These are phyloP conservation scores for Salvia sclarea DNA, from an alignment of 305 asterid species.

Conservation along the genomic window DNA sequence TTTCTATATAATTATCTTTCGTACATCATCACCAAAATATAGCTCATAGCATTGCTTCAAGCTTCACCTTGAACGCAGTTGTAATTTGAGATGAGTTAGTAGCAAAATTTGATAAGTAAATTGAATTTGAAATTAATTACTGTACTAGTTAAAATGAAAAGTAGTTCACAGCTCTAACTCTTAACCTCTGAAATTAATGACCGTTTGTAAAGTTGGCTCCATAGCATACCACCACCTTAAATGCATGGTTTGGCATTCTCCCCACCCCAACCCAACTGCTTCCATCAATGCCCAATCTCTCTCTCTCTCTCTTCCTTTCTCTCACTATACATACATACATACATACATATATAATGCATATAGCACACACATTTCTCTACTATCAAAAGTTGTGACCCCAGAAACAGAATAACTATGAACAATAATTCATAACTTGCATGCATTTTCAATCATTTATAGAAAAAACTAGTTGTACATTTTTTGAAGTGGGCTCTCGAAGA, in stretches of 20 bases:
- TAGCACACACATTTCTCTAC: constrained; percentile 6
- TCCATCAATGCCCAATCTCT: constrained; percentile 46
- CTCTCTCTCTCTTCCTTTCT: constrained; percentile 27
- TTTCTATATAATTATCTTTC: too few species aligned
- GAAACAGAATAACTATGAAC: constrained; percentile 35
- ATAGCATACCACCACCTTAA: constrained; percentile 36
- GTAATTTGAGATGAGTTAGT: not conserved
- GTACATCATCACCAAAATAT: too few species aligned
- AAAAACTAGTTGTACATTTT: too few species aligned
- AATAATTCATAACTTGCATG: constrained; percentile 39
- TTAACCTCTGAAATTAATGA: constrained; percentile 44
- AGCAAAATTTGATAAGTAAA: not conserved
- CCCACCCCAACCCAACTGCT: constrained; percentile 58
- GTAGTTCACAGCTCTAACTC: not conserved
- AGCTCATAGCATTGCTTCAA: not conserved
- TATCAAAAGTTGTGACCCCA: constrained; percentile 28
- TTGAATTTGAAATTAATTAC: not conserved
- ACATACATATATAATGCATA: not conserved
- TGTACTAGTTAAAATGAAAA: not conserved
- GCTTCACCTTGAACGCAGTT: not conserved
- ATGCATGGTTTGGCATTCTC: constrained; percentile 56
- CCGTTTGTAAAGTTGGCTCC: constrained; percentile 63
- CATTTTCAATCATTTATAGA: constrained; percentile 17
- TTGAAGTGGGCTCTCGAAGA: constrained; percentile 3
- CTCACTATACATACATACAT: constrained; percentile 16